Conservation (phyloP, 768 basidiomycete species). For the Russula sp. region DNA sequence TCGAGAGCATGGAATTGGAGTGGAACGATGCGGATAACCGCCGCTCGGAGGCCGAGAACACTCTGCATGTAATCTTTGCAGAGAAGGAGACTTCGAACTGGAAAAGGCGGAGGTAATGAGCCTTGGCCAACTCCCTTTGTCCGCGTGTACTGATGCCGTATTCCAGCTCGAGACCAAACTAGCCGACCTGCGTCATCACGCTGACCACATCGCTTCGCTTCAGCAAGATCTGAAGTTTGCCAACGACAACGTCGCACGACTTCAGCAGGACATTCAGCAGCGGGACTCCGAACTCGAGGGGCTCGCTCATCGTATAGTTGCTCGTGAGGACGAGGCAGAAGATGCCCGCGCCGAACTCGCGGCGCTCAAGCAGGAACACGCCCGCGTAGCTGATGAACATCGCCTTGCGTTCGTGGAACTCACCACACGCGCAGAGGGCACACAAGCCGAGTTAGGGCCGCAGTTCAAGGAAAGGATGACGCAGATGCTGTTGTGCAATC, state of each 20-base stretch:
- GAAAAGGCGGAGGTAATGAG: constrained; percentile 25
- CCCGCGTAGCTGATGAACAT: constrained; percentile 50
- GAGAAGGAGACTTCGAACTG: constrained; percentile 52
- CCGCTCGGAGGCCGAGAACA: constrained; percentile 52
- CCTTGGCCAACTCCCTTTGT: not conserved
- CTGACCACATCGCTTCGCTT: constrained; percentile 48
- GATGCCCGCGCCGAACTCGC: constrained; percentile 54
- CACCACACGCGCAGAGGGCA: constrained; percentile 46
- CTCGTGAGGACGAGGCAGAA: constrained; percentile 53
- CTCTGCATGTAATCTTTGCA: constrained; percentile 52
- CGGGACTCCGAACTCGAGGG: constrained; percentile 56
- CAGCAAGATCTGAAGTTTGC: constrained; percentile 57
- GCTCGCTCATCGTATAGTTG: constrained; percentile 46
- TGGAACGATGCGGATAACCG: constrained; percentile 57
- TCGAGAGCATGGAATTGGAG: constrained; percentile 49
- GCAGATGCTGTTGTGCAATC: constrained; percentile 50
- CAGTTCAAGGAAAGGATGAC: constrained; percentile 55
- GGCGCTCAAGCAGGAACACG: constrained; percentile 53
- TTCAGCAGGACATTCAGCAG: constrained; percentile 55
- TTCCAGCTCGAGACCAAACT: constrained; percentile 54
- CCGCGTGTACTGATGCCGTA: not conserved
- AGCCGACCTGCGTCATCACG: constrained; percentile 51
- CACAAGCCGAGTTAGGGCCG: constrained; percentile 48
- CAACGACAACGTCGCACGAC: constrained; percentile 49
- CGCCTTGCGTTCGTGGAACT: constrained; percentile 46